Base-by-base conservation (phyloP, 805 yeast species). In the Kodamaea kaohsiungensis region DNA sequence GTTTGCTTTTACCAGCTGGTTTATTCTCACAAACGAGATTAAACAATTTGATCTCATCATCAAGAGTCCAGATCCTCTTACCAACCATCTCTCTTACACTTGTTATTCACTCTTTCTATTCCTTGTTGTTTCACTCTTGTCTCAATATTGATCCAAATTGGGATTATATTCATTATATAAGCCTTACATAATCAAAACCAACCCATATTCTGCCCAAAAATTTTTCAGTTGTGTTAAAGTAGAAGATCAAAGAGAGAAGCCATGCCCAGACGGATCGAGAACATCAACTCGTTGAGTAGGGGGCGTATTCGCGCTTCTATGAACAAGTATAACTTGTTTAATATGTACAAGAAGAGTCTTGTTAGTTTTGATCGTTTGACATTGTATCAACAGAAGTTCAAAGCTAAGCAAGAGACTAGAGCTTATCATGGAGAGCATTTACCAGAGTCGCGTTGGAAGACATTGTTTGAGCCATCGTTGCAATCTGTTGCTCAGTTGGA, bases 391-490 rank as follows among this genome's bases (percentile, higher is more conserved):
- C 96, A 93, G 71, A 91, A 91, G 72, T 95, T 96, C 93, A 73
- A 80, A 6, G 87, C 97, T 50, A 93, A 95, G 70, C 87, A 85
- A 67, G 97, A 92, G 67, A 87, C 98, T 7, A 84, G 99, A 73
- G 87, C 93, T 1, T 93, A 93, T 70, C 99, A 93, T 69, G 99
- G 99, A 62, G 98, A 95, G 65, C 90, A 88, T 68, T 70, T 93
- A 53, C 88, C 93, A 0, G 99, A 95, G 69, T 76, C 83, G 16
- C 84, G 92, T 66, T 89, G 91, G 87, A 87, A 88, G 66, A 73
- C 84, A 7, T 70, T 81, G 49, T 92, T 93, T 73, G 76, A 84
- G 52, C 82, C 84, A 19, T 85, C 86, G 56, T 77, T 91, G 61
- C 86, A 88, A 56, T 89, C 96, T 27, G 97, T 91, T 42, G 95